These are phyloP conservation scores for Dictyostelium intermedium DNA, from an alignment of 78 protist genomes.

Conservation along the genomic window DNA sequence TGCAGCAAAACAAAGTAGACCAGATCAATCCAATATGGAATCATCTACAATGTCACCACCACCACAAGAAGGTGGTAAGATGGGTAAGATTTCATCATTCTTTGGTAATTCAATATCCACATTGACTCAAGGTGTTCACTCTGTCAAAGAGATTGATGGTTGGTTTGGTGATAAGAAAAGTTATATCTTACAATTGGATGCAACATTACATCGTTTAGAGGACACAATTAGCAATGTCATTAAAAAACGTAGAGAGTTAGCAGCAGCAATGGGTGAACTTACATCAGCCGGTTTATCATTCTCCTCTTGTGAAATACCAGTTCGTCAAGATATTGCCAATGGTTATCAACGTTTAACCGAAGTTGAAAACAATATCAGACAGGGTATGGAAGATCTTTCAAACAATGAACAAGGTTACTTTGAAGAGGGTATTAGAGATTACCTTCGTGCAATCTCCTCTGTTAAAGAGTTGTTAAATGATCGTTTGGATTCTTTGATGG, in stretches of 20 bases:
- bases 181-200: conserved; percentile 62
- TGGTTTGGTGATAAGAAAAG: conserved; percentile 82
- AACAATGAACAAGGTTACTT: conserved; percentile 61
- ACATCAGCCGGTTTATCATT: conserved; percentile 42
- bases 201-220: background rate
- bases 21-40: conserved; percentile 13
- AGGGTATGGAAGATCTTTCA: conserved; percentile 49
- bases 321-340: conserved; percentile 45
- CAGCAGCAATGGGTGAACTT: conserved; percentile 56
- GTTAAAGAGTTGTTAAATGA: conserved; percentile 79
- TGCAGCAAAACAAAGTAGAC: conserved; percentile 20
- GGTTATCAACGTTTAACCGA: conserved; percentile 45
- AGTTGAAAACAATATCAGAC: conserved; percentile 22
- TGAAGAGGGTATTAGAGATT: conserved; percentile 79
- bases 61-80: conserved; percentile 27
- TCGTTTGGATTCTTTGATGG: conserved; percentile 55
- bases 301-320: conserved; percentile 45
- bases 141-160: conserved; percentile 70
- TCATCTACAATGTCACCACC: background rate
- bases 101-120: conserved; percentile 30
- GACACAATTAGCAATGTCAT: conserved; percentile 14
- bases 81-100: conserved; percentile 38
- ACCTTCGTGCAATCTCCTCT: conserved; percentile 13
- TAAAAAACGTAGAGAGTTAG: conserved; percentile 62
- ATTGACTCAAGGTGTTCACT: conserved; percentile 23